phyloP scores from a whole-genome alignment of 805 yeast genomes.

The Candida maesae region DNA sequence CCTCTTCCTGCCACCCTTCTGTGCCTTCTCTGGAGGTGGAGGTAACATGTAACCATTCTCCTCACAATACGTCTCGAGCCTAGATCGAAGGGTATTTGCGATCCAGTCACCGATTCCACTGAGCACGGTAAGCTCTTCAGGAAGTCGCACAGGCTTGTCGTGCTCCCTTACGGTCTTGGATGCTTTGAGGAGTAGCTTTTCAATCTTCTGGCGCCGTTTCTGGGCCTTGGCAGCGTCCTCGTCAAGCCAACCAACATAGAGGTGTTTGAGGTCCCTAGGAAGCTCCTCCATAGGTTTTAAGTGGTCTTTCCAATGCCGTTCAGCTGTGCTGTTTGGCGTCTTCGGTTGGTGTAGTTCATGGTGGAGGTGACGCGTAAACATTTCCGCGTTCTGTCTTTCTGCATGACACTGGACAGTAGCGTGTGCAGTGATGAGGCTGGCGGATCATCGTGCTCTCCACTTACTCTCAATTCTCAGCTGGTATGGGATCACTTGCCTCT shows the following conservation, averaged over 20 bases:
- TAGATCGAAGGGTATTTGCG: constrained; percentile 44
- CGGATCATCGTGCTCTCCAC: too few relatives aligned
- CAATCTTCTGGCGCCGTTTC: constrained; percentile 47
- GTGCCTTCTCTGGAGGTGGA: constrained; percentile 6
- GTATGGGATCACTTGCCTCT: too few relatives aligned
- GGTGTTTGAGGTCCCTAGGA: constrained; percentile 45
- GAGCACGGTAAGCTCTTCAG: constrained; percentile 54
- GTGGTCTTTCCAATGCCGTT: neutral
- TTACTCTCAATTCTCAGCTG: too few relatives aligned
- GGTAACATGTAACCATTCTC: constrained; percentile 49
- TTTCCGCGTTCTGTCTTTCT: neutral
- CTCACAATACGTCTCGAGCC: constrained; percentile 52
- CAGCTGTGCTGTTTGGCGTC: too few relatives aligned
- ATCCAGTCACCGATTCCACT: constrained; percentile 73
- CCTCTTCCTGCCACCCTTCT: constrained; percentile 17
- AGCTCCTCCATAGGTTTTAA: constrained; percentile 19
- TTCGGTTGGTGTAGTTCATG: neutral
- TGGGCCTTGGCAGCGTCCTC: constrained; percentile 45
- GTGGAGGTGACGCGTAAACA: neutral
- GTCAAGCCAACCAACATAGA: constrained; percentile 57
- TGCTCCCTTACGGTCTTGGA: constrained; percentile 44
- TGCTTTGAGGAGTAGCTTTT: constrained; percentile 53
- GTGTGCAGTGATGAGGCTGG: too few relatives aligned
- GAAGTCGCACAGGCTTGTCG: constrained; percentile 45
- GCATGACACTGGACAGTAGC: too few relatives aligned